phyloP scores from a whole-genome alignment of 2,329 filamentous ascomycete genomes.

The Colletotrichum melonis region DNA sequence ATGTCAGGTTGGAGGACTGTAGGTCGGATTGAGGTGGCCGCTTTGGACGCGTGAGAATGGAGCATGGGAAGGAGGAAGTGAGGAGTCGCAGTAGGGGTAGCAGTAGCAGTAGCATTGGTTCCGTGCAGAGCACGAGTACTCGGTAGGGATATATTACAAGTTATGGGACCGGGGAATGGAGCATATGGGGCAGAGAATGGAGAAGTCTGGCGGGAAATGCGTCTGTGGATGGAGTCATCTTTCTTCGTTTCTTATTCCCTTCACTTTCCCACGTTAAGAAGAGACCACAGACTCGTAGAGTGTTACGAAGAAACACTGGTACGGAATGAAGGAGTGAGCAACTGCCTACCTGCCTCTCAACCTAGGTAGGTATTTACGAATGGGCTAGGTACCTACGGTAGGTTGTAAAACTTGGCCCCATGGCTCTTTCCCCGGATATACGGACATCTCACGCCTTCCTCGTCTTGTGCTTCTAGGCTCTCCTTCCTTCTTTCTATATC shows the following conservation, averaged over 20 bases:
- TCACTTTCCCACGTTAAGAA: slow-evolving; percentile 5
- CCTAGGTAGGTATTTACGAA: no score
- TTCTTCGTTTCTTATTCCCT: background rate
- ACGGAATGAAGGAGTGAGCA: background rate
- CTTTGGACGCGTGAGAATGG: background rate
- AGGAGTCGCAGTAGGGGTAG: background rate
- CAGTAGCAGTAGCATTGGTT: background rate
- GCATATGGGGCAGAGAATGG: slow-evolving; percentile 1
- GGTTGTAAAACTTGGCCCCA: no score
- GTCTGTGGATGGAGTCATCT: background rate
- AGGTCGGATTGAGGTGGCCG: background rate
- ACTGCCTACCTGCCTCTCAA: no score
- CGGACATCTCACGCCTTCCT: background rate
- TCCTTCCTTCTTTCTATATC: no score
- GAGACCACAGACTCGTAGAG: background rate
- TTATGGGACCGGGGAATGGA: background rate
- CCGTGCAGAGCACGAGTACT: background rate
- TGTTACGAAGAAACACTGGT: background rate
- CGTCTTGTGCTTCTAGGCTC: background rate
- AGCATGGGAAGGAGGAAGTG: background rate
- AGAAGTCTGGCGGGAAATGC: background rate
- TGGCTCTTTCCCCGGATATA: background rate
- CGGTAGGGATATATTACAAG: background rate
- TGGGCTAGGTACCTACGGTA: no score
- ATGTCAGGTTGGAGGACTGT: background rate